Base-by-base conservation (phyloP, 2,329 filamentous ascomycete species). In the Chalaropsis thielavioides region DNA sequence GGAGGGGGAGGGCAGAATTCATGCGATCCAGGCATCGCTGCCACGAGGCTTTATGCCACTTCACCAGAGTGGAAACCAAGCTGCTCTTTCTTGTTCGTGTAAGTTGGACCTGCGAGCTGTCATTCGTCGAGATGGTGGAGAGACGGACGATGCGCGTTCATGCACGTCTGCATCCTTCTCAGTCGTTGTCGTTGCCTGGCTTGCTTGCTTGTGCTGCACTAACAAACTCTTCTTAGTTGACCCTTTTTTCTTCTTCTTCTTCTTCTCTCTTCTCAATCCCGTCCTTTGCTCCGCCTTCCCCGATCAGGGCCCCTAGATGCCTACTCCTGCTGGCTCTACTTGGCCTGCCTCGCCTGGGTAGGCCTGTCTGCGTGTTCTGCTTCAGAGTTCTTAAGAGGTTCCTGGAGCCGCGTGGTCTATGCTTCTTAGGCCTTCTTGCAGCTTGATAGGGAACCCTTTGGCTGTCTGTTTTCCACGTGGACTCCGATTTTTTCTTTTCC, bases 241-340 rank as follows among this genome's bases (percentile, higher is more conserved):
- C 15, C 43, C n/a, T 46, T 17, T 17, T 46, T 19, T 46, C 67
- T 64, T 65, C 54, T 66, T 62, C 56, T 40, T 22, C 62, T 63
- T 58, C 63, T 43, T 7, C 54, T 65, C 41, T 44, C 43, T 40
- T 24, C 61, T 62, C 56, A 35, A 13, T 49, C 41, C 24, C 59
- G 59, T 43, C 40, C 19, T 17, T 41, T 43, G 13, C 41, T 61
- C 59, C 54, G 54, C 24, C 54, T 38, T 58, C 31, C 27, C 54
- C 54, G 54, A 58, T 27, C 27, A 38, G 54, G 27, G 6, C 17
- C 54, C 54, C 54, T 58, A 27, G 59, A 15, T 43, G 38, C 3
- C 22, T 22, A 11, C 63, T 19, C n/a, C 62, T 62, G 22, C 11
- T 38, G 19, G 46, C 46, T 62, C 41, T 60, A 43, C 22, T 43